phyloP scores from a whole-genome alignment of 805 yeast genomes.

The Saccharomycopsis babjevae region DNA sequence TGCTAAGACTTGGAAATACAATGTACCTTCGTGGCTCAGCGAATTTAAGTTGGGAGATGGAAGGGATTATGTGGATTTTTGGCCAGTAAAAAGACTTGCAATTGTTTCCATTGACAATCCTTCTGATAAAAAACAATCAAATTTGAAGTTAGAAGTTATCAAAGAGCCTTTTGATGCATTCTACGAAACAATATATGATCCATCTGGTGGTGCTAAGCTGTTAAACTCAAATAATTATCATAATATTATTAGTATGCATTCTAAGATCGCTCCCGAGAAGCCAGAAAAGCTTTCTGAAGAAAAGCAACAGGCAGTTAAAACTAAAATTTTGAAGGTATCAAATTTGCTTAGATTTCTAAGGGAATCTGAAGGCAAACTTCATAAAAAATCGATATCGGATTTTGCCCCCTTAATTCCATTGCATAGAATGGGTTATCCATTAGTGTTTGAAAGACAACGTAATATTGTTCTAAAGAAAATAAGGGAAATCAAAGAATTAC shows the following conservation, averaged over 20 bases:
- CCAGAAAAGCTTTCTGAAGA: neutral
- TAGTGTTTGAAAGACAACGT: conserved; percentile 7
- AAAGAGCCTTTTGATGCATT: conserved; percentile 4
- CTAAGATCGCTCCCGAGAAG: neutral
- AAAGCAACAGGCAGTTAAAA: neutral
- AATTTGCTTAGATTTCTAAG: neutral
- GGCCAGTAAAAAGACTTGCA: conserved; percentile 6
- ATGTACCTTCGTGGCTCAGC: conserved; percentile 3
- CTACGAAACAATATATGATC: neutral
- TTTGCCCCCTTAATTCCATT: conserved; percentile 5
- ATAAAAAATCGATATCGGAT: neutral
- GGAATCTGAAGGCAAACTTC: neutral
- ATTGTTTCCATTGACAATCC: neutral
- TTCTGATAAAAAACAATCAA: neutral
- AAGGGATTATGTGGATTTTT: neutral
- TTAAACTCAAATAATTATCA: neutral
- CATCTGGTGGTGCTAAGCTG: too few species aligned
- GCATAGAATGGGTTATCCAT: conserved; percentile 1
- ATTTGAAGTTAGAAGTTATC: neutral
- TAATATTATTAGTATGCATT: neutral
- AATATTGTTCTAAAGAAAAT: conserved; percentile 9
- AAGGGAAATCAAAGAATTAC: neutral
- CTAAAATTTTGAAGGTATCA: neutral
- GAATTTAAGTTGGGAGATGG: neutral
- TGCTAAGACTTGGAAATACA: neutral